A percentile compares a stretch with the other conserved stretches of the same genome.
Conservation (phyloP, 2,329 filamentous ascomycete species). For the Penicillium sp. region DNA sequence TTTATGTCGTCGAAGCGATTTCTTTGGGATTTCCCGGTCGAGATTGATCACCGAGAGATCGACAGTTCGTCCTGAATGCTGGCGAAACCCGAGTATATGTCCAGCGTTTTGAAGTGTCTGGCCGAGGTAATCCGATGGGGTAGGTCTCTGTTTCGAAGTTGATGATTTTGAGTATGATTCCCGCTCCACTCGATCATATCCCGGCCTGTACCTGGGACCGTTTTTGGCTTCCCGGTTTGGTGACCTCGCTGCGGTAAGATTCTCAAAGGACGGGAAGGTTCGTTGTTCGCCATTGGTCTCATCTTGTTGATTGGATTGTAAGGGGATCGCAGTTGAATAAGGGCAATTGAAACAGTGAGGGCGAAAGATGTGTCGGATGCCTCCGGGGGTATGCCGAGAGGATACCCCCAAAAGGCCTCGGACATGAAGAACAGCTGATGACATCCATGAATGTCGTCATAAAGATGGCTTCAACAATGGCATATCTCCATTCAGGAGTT, state of each 20-base stretch:
- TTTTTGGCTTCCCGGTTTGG: not conserved
- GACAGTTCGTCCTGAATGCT: slow-evolving; percentile 4
- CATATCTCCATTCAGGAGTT: slow-evolving; percentile 13
- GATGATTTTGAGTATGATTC: too few relatives aligned
- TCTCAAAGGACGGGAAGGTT: too few relatives aligned
- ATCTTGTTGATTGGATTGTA: too few relatives aligned
- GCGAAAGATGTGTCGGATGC: slow-evolving; percentile 8
- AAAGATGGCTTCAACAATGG: slow-evolving; percentile 17
- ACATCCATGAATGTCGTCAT: slow-evolving; percentile 43
- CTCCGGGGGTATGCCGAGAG: slow-evolving; percentile 29
- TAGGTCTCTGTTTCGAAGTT: too few relatives aligned
- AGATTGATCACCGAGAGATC: slow-evolving; percentile 8
- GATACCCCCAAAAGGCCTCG: slow-evolving; percentile 37
- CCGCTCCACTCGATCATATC: not conserved
- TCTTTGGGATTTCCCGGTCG: slow-evolving; percentile 2
- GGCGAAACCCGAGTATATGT: slow-evolving; percentile 12
- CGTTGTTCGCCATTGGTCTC: too few relatives aligned
- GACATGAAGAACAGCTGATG: slow-evolving; percentile 41
- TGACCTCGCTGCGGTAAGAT: too few relatives aligned
- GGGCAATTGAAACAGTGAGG: too few relatives aligned
- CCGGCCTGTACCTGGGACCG: not conserved
- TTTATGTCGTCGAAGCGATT: not conserved
- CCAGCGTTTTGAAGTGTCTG: slow-evolving; percentile 28
- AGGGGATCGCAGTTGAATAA: too few relatives aligned
- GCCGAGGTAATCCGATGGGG: slow-evolving; percentile 33